Base-by-base conservation (phyloP, 1,284 basidiomycete species). In the Ustilago curta region DNA sequence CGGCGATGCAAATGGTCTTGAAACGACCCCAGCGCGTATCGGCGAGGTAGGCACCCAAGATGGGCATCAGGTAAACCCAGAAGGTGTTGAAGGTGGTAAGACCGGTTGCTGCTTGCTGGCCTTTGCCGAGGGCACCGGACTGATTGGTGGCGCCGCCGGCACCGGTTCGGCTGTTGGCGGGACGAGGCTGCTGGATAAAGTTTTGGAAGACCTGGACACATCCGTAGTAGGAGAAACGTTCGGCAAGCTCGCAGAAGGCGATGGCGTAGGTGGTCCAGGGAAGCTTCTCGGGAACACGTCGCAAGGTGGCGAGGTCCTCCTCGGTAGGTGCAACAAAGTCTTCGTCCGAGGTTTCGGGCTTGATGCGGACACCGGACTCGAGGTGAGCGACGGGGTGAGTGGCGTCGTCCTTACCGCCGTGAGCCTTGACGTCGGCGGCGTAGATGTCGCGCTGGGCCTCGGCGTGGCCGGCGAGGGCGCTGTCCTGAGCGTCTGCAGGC, bases 21-120 rank as follows among this genome's bases (percentile, higher is more conserved):
- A 84, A 88, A n/a, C 87, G 83, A 29, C 87, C 87, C 44, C 83
- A 78, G 62, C 86, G 83, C 6, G 83, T 79, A 70, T 87, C 86
- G 44, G 86, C 86, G 32, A 87, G 58, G 66, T 80, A 86, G 32
- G 84, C 85, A 58, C 77, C 79, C 16, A 86, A 40, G 11, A 86
- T 62, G 27, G 79, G 84, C 56, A 59, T 76, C 63, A 78, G 68
- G 67, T 80, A 83, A 40, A 84, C 70, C 77, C 76, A 82, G 70
- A 83, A 83, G 49, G 70, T 64, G 74, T 83, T 84, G 65, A 81
- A 83, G 40, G 83, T 85, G 49, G 75, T 78, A 5, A 85, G 65
- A 62, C 76, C 84, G 4, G 82, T 83, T 3, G 83, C 78, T 11
- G 80, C 75, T 59, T 71, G 69, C 57, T 84, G 81, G 19, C 84